These are phyloP conservation scores for Salix udensis DNA, from an alignment of 345 rosid genomes.

Conservation along the genomic window DNA sequence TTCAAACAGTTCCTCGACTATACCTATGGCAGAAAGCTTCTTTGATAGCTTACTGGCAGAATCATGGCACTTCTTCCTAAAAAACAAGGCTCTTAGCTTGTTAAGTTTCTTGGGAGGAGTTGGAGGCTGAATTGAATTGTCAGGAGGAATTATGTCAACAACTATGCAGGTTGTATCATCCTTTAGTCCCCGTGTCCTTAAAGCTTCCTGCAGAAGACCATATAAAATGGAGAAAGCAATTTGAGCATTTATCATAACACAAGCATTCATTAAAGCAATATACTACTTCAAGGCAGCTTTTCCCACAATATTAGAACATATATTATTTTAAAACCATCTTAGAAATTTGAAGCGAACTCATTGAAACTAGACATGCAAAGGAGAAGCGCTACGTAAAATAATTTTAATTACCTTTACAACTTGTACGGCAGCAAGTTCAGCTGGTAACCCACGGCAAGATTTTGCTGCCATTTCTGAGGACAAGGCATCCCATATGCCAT, in stretches of 20 bases:
- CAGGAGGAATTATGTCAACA: slow-evolving; percentile 82
- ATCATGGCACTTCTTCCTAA: slow-evolving; percentile 50
- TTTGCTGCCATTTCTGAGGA: slow-evolving; percentile 72
- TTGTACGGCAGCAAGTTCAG: slow-evolving; percentile 87
- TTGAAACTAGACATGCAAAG: slow-evolving; percentile 7
- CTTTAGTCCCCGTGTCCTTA: slow-evolving; percentile 72
- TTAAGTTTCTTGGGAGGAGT: slow-evolving; percentile 59
- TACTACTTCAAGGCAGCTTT: not conserved
- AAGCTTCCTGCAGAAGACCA: slow-evolving; percentile 57
- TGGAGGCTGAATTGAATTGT: slow-evolving; percentile 35
- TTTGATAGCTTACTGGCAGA: slow-evolving; percentile 54
- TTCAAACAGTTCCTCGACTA: slow-evolving; percentile 91
- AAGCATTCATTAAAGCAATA: not conserved
- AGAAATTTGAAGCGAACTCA: not conserved
- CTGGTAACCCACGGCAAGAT: slow-evolving; percentile 71
- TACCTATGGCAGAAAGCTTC: slow-evolving; percentile 61
- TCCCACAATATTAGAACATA: not conserved
- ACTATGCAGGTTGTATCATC: slow-evolving; percentile 93
- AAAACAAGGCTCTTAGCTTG: slow-evolving; percentile 50
- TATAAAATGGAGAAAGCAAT: not conserved
- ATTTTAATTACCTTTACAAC: slow-evolving; percentile 72
- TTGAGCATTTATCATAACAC: not conserved
- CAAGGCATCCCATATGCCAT: slow-evolving; percentile 91
- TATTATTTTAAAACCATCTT: not conserved
- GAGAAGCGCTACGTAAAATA: not conserved